Base-by-base conservation (phyloP, 257 asterid species). In the Fraxinus cuspidata region DNA sequence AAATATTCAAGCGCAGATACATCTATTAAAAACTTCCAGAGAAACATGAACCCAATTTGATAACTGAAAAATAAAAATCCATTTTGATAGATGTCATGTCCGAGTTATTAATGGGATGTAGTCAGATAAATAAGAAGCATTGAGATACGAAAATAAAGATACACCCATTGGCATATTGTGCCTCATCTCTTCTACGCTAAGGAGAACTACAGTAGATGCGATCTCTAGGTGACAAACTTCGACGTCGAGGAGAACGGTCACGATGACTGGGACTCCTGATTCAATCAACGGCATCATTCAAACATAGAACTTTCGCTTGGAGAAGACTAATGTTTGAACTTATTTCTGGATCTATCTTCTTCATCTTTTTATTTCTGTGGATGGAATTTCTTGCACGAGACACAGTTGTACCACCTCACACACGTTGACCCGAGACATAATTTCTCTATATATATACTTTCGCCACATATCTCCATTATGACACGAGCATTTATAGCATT, bases 361-460 rank as follows among this genome's bases (percentile, higher is more conserved):
- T n/a, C n/a, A n/a, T n/a, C n/a, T n/a, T n/a, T n/a, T n/a, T n/a
- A 80, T 77, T 74, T 93, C 13, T 95, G 93, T 58, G 94, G 94
- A 78, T 95, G 97, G 98, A 92, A 95, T 47, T 95, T 94, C 91
- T 84, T 95, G 90, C 83, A 93, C 27, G 98, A 95, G 89, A 96
- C 98, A 0, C 81, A 93, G 77, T 85, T 95, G 15, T 95, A 95
- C 85, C 98, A 93, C 77, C 96, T 95, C 70, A 95, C 96, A 18
- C 97, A 98, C 44, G 90, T 97, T 38, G 99, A 94, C 83, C 97
- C 97, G 38, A 93, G 97, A 44, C 99, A 94, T 86, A 94, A 94
- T 79, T 94, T 94, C 76, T 94, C 98, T 27, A 84, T 94, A 74
- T 92, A 92, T 94, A 74, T 92, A 92, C 84, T 94, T 94, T 85